phyloP scores from a whole-genome alignment of 23 red algal species.

The Gracilaria vermiculophylla region DNA sequence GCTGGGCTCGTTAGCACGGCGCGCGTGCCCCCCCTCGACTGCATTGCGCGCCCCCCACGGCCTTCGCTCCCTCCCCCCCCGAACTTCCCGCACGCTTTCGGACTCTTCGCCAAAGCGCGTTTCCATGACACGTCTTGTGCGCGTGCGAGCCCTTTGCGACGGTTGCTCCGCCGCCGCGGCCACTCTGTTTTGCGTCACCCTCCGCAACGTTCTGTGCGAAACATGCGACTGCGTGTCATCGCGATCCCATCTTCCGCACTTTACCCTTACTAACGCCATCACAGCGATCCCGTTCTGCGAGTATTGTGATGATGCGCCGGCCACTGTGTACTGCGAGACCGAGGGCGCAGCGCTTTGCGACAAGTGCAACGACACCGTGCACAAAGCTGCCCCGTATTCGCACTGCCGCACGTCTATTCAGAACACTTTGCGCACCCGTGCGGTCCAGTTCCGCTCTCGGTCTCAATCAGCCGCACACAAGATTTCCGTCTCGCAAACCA shows the following conservation, averaged over 20 bases:
- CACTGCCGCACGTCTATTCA: slow-evolving; percentile 25
- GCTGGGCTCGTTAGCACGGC: no score
- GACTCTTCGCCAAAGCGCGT: background rate
- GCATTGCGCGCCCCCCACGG: no score
- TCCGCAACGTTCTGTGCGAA: slow-evolving; percentile 43
- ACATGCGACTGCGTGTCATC: slow-evolving; percentile 1
- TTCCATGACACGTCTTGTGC: slow-evolving; percentile 46
- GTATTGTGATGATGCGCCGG: slow-evolving; percentile 43
- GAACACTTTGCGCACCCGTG: slow-evolving; percentile 32
- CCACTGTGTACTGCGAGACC: slow-evolving; percentile 31
- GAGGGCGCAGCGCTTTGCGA: slow-evolving; percentile 33
- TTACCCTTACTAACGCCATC: slow-evolving; percentile 30
- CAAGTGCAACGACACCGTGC: slow-evolving; percentile 26
- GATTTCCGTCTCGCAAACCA: background rate
- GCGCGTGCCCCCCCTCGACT: no score
- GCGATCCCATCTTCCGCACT: slow-evolving; percentile 8
- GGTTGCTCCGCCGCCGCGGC: slow-evolving; percentile 58
- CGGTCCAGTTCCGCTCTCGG: slow-evolving; percentile 17
- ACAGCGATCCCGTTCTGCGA: slow-evolving; percentile 65
- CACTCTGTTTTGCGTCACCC: slow-evolving; percentile 52
- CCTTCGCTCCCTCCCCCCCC: no score
- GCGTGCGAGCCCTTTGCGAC: slow-evolving; percentile 66
- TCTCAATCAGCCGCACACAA: background rate
- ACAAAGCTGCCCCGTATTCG: background rate
- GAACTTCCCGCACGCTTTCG: no score